These are phyloP conservation scores for Verticillium alfalfae DNA, from an alignment of 2,329 filamentous ascomycete genomes.

Conservation along the genomic window DNA sequence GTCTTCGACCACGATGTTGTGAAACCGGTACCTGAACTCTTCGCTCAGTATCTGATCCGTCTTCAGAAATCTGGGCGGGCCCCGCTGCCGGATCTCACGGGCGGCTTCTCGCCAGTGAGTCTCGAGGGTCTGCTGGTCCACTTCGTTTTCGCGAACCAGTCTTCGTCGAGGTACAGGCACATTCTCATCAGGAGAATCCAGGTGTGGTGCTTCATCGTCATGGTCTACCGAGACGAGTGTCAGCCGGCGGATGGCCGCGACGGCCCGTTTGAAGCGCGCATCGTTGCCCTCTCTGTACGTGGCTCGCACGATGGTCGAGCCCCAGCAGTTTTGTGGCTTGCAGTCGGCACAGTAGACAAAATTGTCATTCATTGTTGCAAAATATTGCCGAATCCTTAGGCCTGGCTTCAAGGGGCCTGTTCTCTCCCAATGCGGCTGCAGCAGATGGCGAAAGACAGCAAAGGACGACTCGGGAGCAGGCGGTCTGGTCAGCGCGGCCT, in stretches of 20 bases:
- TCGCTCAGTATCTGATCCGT: constrained; percentile 4
- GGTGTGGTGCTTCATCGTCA: background rate
- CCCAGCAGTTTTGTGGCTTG: constrained; percentile 4
- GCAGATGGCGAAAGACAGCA: background rate
- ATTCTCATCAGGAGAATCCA: too few species aligned
- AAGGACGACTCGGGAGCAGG: background rate
- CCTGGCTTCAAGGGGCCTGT: background rate
- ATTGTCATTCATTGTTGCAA: background rate
- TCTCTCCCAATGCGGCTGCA: background rate
- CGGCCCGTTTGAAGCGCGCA: background rate
- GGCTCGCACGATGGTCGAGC: constrained; percentile 5
- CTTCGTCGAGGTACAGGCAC: background rate
- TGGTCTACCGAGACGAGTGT: constrained; percentile 2
- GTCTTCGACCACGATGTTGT: constrained; percentile 4
- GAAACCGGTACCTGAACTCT: constrained; percentile 3
- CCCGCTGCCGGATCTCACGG: background rate
- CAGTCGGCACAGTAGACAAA: background rate
- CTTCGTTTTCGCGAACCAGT: background rate
- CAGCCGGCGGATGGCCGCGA: constrained; percentile 3
- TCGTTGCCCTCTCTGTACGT: constrained; percentile 3
- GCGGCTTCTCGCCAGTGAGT: background rate
- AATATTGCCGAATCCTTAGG: background rate
- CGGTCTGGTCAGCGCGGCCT: background rate
- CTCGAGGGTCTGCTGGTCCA: background rate
- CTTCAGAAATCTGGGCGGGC: background rate